phyloP scores from a whole-genome alignment of 78 protist species.

The Emiliania huxleyi region DNA sequence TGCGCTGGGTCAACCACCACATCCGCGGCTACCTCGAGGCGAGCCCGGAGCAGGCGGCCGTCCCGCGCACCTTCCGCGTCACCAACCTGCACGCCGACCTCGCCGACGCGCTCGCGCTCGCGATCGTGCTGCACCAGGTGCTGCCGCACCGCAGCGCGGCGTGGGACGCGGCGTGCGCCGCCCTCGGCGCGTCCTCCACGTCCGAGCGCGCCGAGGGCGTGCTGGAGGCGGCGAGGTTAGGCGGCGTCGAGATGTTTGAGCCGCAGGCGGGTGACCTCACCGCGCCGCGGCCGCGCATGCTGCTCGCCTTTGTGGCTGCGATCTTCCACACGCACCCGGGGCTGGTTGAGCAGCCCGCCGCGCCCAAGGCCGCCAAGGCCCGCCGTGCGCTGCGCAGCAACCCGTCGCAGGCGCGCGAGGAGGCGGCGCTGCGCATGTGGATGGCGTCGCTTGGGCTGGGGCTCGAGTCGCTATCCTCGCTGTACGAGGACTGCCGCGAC shows the following conservation, averaged over 20 bases:
- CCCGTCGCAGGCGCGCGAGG: slow-evolving; percentile 14
- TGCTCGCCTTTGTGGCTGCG: slow-evolving; percentile 90
- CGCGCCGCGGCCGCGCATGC: background rate
- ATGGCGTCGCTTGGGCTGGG: slow-evolving; percentile 69
- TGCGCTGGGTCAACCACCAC: slow-evolving; percentile 6
- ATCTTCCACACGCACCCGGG: slow-evolving; percentile 68
- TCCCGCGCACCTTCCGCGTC: background rate
- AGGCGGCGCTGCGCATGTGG: slow-evolving; percentile 80
- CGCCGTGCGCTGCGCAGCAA: background rate
- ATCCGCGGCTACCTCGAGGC: background rate
- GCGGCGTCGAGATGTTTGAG: background rate
- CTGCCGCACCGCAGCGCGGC: background rate
- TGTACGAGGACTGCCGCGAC: slow-evolving; percentile 67
- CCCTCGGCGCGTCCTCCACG: background rate
- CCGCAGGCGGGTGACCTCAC: background rate
- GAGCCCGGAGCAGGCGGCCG: background rate
- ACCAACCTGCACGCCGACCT: background rate
- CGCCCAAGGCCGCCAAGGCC: background rate
- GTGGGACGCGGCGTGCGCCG: background rate
- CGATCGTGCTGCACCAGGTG: background rate
- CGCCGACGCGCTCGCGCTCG: background rate
- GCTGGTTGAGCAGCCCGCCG: slow-evolving; percentile 35
- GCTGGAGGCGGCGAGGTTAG: background rate
- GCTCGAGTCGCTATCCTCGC: slow-evolving; percentile 32
- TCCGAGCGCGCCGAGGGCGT: background rate